Evolutionary conservation across 2,329 filamentous ascomycete genomes (phyloP).

Genomic region (Biscogniauxia mediterranea): DNA sequence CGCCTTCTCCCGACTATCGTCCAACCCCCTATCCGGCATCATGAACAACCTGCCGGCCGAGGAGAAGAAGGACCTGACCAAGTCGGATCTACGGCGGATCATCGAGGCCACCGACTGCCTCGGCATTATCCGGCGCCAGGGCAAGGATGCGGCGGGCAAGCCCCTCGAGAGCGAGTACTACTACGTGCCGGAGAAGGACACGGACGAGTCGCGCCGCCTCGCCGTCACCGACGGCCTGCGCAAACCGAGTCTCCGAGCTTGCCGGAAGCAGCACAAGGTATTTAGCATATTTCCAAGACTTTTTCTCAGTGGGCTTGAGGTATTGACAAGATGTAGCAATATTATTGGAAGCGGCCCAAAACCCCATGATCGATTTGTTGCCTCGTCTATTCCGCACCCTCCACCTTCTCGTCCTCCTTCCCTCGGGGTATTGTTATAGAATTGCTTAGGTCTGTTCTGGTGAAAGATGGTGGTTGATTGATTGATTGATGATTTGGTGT

Average conservation of each 20-base stretch:
- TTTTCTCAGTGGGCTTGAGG: background rate
- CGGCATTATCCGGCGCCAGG: slow-evolving; percentile 83
- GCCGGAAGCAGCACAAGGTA: slow-evolving; percentile 97
- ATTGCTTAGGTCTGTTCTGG: background rate
- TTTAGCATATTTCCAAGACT: slow-evolving; percentile 25
- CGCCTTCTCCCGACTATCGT: slow-evolving; percentile 88
- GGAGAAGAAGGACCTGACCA: slow-evolving; percentile 58
- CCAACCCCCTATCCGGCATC: slow-evolving; percentile 85
- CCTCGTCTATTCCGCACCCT: background rate
- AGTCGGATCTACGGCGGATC: slow-evolving; percentile 64
- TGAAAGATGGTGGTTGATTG: background rate
- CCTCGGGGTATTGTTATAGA: background rate
- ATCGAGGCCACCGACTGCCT: slow-evolving; percentile 76
- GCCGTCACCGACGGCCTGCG: slow-evolving; percentile 83
- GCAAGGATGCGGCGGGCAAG: slow-evolving; percentile 95
- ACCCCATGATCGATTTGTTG: slow-evolving; percentile 46
- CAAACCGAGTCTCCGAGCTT: slow-evolving; percentile 85
- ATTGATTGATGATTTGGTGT: background rate
- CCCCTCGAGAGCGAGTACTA: slow-evolving; percentile 95
- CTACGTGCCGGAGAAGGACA: slow-evolving; percentile 85
- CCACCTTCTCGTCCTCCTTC: too few species aligned
- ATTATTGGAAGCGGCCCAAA: slow-evolving; percentile 65
- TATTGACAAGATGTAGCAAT: slow-evolving; percentile 51
- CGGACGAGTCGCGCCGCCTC: slow-evolving; percentile 72
- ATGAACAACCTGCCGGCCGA: slow-evolving; percentile 77